phyloP scores from a whole-genome alignment of 176 grass and related monocot genomes.

The Zoysia japonica region DNA sequence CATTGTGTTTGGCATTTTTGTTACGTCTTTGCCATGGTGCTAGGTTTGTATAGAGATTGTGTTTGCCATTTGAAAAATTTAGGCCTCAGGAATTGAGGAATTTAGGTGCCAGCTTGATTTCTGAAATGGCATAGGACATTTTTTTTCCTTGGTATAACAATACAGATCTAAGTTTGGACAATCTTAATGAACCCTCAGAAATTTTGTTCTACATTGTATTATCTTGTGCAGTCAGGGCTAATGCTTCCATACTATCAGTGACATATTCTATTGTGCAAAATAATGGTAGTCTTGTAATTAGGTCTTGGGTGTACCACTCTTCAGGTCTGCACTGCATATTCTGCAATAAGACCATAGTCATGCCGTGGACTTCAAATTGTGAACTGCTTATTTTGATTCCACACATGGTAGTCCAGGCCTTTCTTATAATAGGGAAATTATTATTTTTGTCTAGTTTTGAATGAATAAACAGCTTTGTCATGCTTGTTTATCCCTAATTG shows the following conservation, averaged over 20 bases:
- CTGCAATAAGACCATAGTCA: neutral
- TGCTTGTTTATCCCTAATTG: neutral
- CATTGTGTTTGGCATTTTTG: neutral
- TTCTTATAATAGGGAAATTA: neutral
- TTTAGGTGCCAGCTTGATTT: neutral
- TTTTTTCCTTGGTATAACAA: neutral
- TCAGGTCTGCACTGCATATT: neutral
- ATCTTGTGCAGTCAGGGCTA: neutral
- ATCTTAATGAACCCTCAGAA: conserved; percentile 24
- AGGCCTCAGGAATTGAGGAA: neutral
- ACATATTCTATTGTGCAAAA: neutral
- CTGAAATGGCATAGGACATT: no score
- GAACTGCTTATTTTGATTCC: neutral
- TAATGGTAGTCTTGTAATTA: neutral
- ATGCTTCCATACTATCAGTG: neutral
- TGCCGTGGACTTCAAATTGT: neutral
- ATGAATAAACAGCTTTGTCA: conserved; percentile 8
- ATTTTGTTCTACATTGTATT: neutral
- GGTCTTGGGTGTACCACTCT: neutral
- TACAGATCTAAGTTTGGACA: conserved; percentile 65
- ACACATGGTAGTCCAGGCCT: neutral
- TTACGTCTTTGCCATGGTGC: neutral
- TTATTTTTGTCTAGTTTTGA: neutral
- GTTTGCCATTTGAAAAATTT: neutral
- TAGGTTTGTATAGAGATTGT: neutral